These are phyloP conservation scores for Komagataella populi DNA, from an alignment of 805 yeast species.

Conservation along the genomic window DNA sequence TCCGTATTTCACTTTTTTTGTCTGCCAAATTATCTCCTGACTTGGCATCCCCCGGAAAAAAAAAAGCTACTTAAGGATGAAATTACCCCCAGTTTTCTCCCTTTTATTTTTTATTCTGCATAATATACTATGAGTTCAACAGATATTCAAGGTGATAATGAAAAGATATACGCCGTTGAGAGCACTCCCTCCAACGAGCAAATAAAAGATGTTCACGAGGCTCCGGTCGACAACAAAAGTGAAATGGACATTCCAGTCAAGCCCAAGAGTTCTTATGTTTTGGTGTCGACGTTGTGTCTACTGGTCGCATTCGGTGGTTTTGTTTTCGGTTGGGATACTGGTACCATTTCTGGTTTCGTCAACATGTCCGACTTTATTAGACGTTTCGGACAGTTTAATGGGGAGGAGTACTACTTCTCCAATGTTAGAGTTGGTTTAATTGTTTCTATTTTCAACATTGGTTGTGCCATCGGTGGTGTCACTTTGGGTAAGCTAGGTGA, in stretches of 20 bases:
- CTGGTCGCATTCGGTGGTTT: conserved; percentile 66
- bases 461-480: conserved; percentile 65
- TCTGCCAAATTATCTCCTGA: neutral
- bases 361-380: conserved; percentile 42
- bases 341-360: conserved; percentile 63
- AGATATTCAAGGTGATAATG: neutral
- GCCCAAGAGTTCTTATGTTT: conserved; percentile 11
- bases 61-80: neutral
- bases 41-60: neutral
- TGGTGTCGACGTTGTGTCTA: conserved; percentile 26
- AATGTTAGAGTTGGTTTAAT: conserved; percentile 46
- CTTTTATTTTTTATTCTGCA: neutral
- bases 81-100: neutral
- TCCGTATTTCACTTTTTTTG: neutral
- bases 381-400: conserved; percentile 34
- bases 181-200: neutral
- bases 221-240: neutral
- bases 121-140: neutral
- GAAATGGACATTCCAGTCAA: conserved; percentile 7
- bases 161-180: neutral
- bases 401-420: conserved; percentile 31
- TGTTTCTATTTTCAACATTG: conserved; percentile 58
- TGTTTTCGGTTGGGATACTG: conserved; percentile 70
- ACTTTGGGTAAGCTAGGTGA: conserved; percentile 45
- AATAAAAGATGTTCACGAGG: neutral